These are phyloP conservation scores for Nicotiana attenuata DNA, from an alignment of 257 asterid genomes.

Conservation along the genomic window DNA sequence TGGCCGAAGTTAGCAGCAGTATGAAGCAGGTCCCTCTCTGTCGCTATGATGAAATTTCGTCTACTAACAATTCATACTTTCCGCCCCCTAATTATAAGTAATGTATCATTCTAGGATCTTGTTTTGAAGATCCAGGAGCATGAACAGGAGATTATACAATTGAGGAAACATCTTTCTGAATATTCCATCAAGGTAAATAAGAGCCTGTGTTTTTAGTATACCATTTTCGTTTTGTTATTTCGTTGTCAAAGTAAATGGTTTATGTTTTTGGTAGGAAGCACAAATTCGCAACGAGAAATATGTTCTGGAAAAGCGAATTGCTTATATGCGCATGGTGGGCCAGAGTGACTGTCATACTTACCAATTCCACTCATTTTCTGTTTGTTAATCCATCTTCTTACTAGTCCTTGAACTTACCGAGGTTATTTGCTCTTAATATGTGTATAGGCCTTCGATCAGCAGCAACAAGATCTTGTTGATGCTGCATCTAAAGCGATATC, in stretches of 20 bases:
- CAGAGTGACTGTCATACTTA: slow-evolving; percentile 13
- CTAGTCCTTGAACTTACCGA: background rate
- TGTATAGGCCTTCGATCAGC: slow-evolving; percentile 91
- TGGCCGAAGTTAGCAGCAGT: slow-evolving; percentile 45
- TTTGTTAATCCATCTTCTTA: slow-evolving; percentile 7
- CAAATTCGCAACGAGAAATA: slow-evolving; percentile 78
- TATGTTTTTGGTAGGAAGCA: slow-evolving; percentile 56
- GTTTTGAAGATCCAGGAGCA: slow-evolving; percentile 64
- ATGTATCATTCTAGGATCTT: slow-evolving; percentile 45
- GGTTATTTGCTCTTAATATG: slow-evolving; percentile 15
- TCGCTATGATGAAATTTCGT: background rate
- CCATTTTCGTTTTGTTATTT: slow-evolving; percentile 5
- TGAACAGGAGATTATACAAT: slow-evolving; percentile 80
- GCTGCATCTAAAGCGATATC: slow-evolving; percentile 99
- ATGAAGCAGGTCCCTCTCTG: slow-evolving; percentile 58
- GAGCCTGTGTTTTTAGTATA: slow-evolving; percentile 11
- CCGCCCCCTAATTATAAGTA: background rate
- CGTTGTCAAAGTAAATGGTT: slow-evolving; percentile 12
- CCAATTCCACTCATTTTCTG: slow-evolving; percentile 3
- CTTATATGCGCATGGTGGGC: slow-evolving; percentile 92
- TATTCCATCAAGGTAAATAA: slow-evolving; percentile 60
- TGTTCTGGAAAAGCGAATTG: slow-evolving; percentile 86
- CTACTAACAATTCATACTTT: background rate
- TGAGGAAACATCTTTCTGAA: slow-evolving; percentile 74
- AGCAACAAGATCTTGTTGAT: slow-evolving; percentile 95